Evolutionary conservation across 148 eudicot species (phyloP).

Genomic region (Diospyros lotus): DNA sequence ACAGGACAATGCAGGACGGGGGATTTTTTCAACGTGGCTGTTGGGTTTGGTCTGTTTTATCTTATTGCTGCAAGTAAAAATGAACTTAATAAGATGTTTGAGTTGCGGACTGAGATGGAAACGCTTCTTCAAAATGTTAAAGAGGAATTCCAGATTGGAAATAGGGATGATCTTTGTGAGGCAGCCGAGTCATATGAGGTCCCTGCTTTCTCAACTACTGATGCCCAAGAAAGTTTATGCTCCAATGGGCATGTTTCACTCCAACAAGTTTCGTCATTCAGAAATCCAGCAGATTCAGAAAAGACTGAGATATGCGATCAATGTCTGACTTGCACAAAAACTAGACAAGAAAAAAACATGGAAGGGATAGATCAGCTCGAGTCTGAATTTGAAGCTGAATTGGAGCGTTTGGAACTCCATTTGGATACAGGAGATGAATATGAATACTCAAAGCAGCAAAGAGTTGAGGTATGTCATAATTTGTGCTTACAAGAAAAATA

Average conservation of each 20-base stretch:
- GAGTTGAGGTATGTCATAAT: conserved; percentile 18
- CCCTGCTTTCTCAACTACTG: conserved; percentile 23
- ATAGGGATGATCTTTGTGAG: conserved; percentile 15
- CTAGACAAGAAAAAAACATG: conserved; percentile 22
- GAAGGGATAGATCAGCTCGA: conserved; percentile 51
- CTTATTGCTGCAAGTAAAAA: conserved; percentile 52
- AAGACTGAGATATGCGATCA: conserved; percentile 18
- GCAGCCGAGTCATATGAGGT: conserved; percentile 15
- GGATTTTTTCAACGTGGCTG: conserved; percentile 44
- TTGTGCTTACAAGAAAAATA: too few species aligned
- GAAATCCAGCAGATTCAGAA: conserved; percentile 24
- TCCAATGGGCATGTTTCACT: conserved; percentile 20
- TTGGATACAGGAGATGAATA: conserved; percentile 22
- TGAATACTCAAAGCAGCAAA: conserved; percentile 8
- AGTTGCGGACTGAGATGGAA: conserved; percentile 53
- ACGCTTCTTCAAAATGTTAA: conserved; percentile 31
- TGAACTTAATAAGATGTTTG: conserved; percentile 48
- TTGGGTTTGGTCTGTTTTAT: conserved; percentile 56
- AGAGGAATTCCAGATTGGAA: conserved; percentile 22
- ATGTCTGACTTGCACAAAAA: conserved; percentile 15
- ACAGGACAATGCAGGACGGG: conserved; percentile 18
- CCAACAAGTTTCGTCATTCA: conserved; percentile 15
- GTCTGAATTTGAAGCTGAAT: conserved; percentile 56
- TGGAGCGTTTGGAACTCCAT: conserved; percentile 43
- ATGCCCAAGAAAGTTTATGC: conserved; percentile 24